These are phyloP conservation scores for Gaultheria prostrata DNA, from an alignment of 148 eudicot genomes.

Conservation along the genomic window DNA sequence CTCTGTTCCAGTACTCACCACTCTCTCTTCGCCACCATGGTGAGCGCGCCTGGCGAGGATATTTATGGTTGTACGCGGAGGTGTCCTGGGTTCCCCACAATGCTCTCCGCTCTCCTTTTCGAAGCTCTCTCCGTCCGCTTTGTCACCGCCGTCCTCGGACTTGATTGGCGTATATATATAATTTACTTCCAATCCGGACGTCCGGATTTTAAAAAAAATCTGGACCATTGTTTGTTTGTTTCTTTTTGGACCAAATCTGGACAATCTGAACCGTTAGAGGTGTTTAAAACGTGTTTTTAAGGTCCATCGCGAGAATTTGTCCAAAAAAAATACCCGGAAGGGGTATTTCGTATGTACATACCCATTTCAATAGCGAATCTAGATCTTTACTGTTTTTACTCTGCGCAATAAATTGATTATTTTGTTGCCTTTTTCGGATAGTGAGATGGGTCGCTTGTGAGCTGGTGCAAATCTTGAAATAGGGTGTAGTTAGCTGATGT, in stretches of 20 bases:
- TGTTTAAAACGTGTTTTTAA: no score
- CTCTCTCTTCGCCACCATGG: conserved; percentile 22
- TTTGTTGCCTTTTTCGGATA: background rate
- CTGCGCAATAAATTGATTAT: background rate
- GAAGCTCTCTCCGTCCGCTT: conserved; percentile 84
- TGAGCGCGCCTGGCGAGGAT: conserved; percentile 12
- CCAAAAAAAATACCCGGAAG: no score
- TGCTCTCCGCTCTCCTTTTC: conserved; percentile 56
- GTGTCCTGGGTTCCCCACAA: conserved; percentile 57
- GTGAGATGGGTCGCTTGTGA: background rate
- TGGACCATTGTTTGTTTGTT: no score
- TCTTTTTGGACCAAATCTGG: no score
- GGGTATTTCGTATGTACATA: background rate
- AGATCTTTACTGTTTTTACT: background rate
- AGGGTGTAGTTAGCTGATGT: background rate
- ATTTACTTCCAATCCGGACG: no score
- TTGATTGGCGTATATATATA: conserved; percentile 50
- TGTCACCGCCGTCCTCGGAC: conserved; percentile 86
- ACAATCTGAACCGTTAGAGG: no score
- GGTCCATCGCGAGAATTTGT: no score
- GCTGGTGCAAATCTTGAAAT: background rate
- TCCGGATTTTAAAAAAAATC: no score
- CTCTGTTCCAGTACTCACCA: no score
- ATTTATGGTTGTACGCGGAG: conserved; percentile 28
- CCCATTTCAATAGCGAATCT: background rate